Evolutionary conservation across 2,329 filamentous ascomycete species (phyloP).

Genomic region (Fusarium domesticum): DNA sequence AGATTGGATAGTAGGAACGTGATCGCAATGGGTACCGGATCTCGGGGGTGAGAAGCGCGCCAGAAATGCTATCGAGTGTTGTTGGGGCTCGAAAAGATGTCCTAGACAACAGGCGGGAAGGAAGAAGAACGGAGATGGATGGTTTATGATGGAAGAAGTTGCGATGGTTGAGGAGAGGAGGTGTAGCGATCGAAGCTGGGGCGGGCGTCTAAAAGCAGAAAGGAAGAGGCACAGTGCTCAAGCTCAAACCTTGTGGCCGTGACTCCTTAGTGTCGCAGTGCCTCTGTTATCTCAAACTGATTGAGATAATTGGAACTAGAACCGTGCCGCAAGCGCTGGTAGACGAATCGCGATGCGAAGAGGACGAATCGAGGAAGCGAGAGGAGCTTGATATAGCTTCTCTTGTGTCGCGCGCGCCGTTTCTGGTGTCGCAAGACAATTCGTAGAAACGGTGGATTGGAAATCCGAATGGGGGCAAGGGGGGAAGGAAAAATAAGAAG

Average conservation of each 20-base stretch:
- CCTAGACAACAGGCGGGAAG: slow-evolving; percentile 30
- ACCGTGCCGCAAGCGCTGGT: slow-evolving; percentile 20
- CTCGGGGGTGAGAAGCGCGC: slow-evolving; percentile 30
- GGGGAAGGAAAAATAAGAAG: slow-evolving; percentile 9
- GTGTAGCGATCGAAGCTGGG: slow-evolving; percentile 40
- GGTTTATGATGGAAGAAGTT: slow-evolving; percentile 30
- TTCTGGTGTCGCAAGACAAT: slow-evolving; percentile 21
- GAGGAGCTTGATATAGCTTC: slow-evolving; percentile 13
- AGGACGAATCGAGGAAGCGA: slow-evolving; percentile 10
- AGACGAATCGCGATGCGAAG: slow-evolving; percentile 4
- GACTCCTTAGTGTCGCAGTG: slow-evolving; percentile 24
- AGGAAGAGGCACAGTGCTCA: slow-evolving; percentile 38
- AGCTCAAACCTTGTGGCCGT: slow-evolving; percentile 37
- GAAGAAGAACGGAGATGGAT: slow-evolving; percentile 35
- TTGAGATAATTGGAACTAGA: slow-evolving; percentile 7
- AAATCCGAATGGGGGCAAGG: slow-evolving; percentile 1
- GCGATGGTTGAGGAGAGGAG: slow-evolving; percentile 33
- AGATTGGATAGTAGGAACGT: slow-evolving; percentile 31
- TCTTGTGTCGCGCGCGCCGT: slow-evolving; percentile 18
- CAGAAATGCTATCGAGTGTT: slow-evolving; percentile 33
- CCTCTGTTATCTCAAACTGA: slow-evolving; percentile 14
- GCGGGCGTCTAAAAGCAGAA: slow-evolving; percentile 38
- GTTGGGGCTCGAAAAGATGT: slow-evolving; percentile 28
- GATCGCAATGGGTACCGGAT: slow-evolving; percentile 29
- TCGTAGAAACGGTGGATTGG: slow-evolving; percentile 14